These are phyloP conservation scores for Macrophomina tecta DNA, from an alignment of 2,329 filamentous ascomycete species.

Conservation along the genomic window DNA sequence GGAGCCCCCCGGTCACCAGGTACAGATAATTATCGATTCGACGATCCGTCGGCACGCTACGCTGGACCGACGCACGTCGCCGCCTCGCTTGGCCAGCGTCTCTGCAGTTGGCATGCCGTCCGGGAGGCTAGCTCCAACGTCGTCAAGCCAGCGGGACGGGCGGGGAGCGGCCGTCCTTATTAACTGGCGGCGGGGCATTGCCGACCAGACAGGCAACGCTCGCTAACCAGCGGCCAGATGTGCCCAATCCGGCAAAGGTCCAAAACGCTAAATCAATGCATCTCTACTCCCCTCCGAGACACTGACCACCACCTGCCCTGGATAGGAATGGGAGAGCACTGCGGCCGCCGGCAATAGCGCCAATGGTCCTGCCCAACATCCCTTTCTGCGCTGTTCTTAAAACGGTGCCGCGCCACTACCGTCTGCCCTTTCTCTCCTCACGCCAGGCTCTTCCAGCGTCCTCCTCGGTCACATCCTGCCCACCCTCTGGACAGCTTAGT, in stretches of 20 bases:
- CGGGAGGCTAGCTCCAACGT: not conserved
- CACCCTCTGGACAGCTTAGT: not conserved
- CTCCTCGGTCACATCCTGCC: not conserved
- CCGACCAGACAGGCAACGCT: not conserved
- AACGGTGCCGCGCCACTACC: slow-evolving; percentile 2
- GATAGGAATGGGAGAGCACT: not conserved
- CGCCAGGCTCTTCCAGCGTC: slow-evolving; percentile 4
- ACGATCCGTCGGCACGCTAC: slow-evolving; percentile 17
- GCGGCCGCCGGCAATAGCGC: not conserved
- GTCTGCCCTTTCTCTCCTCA: not conserved
- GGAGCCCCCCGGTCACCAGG: too few species aligned
- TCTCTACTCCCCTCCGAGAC: not conserved
- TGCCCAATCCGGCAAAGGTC: not conserved
- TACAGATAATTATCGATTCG: slow-evolving; percentile 9
- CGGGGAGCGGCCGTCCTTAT: not conserved
- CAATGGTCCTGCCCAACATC: not conserved
- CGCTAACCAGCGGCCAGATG: not conserved
- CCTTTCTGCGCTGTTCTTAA: not conserved
- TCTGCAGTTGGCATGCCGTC: not conserved
- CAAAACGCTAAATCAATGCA: slow-evolving; percentile 8
- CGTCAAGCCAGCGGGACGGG: not conserved
- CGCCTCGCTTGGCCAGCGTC: not conserved
- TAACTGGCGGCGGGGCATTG: not conserved
- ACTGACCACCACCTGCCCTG: not conserved
- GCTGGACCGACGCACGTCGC: not conserved